These are phyloP conservation scores for Oryza glaberrima DNA, from an alignment of 176 grass and related monocot genomes.

Conservation along the genomic window DNA sequence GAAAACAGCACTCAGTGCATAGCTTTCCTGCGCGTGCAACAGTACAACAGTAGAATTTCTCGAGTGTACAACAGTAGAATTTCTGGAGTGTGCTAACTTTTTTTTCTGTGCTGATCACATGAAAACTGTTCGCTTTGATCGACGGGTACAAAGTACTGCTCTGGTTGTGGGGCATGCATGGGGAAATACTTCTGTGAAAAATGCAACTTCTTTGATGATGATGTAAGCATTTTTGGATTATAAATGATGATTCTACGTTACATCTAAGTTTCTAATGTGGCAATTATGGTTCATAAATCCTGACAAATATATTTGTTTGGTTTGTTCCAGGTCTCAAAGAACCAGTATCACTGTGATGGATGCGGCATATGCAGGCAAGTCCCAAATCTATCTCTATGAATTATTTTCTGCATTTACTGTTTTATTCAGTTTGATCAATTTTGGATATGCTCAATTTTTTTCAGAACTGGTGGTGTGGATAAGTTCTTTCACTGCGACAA, in stretches of 20 bases:
- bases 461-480: constrained; percentile 64
- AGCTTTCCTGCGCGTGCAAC: no score
- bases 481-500: constrained; percentile 79
- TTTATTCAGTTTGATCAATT: constrained; percentile 14
- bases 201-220: constrained; percentile 93
- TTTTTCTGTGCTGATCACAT: background rate
- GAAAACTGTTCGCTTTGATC: constrained; percentile 1
- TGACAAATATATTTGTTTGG: background rate
- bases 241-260: background rate
- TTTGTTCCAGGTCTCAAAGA: constrained; percentile 61
- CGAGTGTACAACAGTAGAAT: background rate
- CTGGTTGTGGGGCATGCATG: constrained; percentile 74
- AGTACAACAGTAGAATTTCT: background rate
- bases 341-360: constrained; percentile 84
- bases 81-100: background rate
- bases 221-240: constrained; percentile 46
- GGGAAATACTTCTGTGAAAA: constrained; percentile 71
- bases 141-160: constrained; percentile 78
- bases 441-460: constrained; percentile 1
- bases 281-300: background rate
- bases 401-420: background rate
- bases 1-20: no score
- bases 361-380: constrained; percentile 87
- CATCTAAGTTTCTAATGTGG: background rate
- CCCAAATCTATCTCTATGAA: background rate